A percentile compares a stretch with the other conserved stretches of the same genome.
Evolutionary conservation across 1,139 yeast genomes (phyloP).

Genomic region (Trichomonascaceae sp.): DNA sequence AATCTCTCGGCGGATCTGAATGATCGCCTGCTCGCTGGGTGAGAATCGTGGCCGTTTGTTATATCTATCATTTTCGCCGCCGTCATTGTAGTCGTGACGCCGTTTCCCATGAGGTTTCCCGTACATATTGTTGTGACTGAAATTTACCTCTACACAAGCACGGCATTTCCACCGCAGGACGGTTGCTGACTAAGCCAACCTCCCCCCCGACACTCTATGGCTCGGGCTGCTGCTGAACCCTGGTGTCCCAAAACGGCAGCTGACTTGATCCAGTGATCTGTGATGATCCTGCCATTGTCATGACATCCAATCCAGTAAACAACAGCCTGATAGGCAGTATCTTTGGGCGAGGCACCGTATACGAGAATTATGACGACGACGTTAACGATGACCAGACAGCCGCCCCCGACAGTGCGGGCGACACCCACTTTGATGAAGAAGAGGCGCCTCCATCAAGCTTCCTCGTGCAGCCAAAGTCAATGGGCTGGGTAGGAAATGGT

Average conservation of each 20-base stretch:
- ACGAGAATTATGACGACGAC: constrained; percentile 9
- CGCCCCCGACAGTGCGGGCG: neutral
- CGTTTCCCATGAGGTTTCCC: neutral
- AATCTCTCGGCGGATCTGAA: constrained; percentile 15
- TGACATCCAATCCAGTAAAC: too few relatives aligned
- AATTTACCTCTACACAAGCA: too few relatives aligned
- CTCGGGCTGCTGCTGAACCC: too few relatives aligned
- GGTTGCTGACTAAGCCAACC: too few relatives aligned
- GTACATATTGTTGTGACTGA: too few relatives aligned
- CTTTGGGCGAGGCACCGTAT: constrained; percentile 11
- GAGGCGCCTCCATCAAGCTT: neutral
- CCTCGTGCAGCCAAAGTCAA: neutral
- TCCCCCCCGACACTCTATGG: too few relatives aligned
- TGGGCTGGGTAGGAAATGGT: too few relatives aligned
- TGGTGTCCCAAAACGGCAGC: too few relatives aligned
- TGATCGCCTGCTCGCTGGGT: constrained; percentile 8
- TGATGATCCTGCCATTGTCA: too few relatives aligned
- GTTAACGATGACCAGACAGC: neutral
- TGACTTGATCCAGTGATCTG: too few relatives aligned
- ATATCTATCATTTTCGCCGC: constrained; percentile 7
- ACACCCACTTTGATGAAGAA: neutral
- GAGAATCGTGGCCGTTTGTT: constrained; percentile 9
- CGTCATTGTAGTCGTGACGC: neutral
- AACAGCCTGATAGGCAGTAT: constrained; percentile 8
- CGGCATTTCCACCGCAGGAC: too few relatives aligned